Base-by-base conservation (phyloP, 2,329 filamentous ascomycete genomes). In the Akanthomyces uredinophilus region DNA sequence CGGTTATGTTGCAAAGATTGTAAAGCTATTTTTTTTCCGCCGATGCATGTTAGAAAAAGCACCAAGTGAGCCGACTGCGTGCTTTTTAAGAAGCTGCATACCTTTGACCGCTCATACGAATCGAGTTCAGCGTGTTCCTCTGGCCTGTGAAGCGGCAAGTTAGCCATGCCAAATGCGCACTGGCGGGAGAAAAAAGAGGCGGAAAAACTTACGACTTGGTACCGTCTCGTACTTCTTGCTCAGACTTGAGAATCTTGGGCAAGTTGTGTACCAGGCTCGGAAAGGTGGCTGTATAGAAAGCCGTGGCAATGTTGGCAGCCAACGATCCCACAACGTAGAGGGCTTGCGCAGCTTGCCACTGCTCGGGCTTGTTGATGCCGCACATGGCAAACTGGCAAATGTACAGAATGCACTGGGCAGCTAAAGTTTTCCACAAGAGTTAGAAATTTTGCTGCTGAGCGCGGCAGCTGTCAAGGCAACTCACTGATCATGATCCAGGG, bases 401-500 rank as follows among this genome's bases (percentile, higher is more conserved):
- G 62, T 66, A 65, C 5, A 65, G 58, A 7, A 64, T 39, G 3
- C 37, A 39, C 22, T 66, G 65, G 14, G 54, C 61, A 43, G 52
- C 65, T 65, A n/a, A 16, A 18, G 11, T 18, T 16, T 35, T 22
- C 10, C 37, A 39, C 10, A 35, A 35, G 32, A 35, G 10, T 35
- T 3, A 35, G 32, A 8, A 8, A 11, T 2, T 35, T 35, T 35
- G 32, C 7, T 8, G 11, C 11, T 39, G 37, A 3, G 37, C 37
- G 37, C 13, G 37, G 13, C 1, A 16, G 3, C 16, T 39, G 37
- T 16, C 37, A 39, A 39, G n/a, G 22, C 11, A 7, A 50, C 55
- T 39, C 46, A 66, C 63, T 63, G 60, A 68, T 67, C 64, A 68
- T 65, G 61, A 68, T 68, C 62, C 64, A 66, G 13, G 66, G 67